Evolutionary conservation across 225 moss, liverwort and hornwort species (phyloP), one percentile per base, ranked within the genome.

Genomic region (Physcomitrellopsis africana): DNA sequence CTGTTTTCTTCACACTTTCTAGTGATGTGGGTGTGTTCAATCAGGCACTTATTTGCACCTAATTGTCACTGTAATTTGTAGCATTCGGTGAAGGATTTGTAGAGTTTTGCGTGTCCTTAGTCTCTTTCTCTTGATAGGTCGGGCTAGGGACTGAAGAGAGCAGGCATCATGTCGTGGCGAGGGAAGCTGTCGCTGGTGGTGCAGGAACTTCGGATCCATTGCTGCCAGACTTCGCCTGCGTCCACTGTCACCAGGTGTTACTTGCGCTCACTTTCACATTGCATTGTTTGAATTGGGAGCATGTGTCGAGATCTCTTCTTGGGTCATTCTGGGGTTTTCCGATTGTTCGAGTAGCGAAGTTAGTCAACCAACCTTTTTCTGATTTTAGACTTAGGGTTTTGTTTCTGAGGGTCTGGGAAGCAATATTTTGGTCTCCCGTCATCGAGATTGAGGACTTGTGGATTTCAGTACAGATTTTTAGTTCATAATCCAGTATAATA

Each of bases 201-300:
- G 67, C 96, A 86, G 81, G 96, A 96, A 83, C 81, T 94, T 81
- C 92, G 94, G 15, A 89, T 96, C 77, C 96, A 93, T 62, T 81
- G 92, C 81, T 93, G 93, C 77, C 96, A 93, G 80, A 84, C 83
- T 65, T 93, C 92, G 55, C 82, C 89, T 57, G 88, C 93, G 61
- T 92, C 93, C 81, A 87, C 77, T 60, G 77, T 87, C 79, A 89
- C 93, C 53, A 82, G 93, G 96, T 93, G 55, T 41, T 7, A 17
- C 62, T 37, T 2, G 45, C 54, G 5, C 10, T 44, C 73, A 17
- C 23, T 13, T 11, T 44, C 54, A 14, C 73, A 37, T 7, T 52
- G 15, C 15, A 5, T 61, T 48, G 1, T 14, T 41, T 51, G 9
- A 2, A 51, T 51, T 51, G 10, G 37, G 14, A 26, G 12, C 48